phyloP scores from a whole-genome alignment of 495 filamentous ascomycete genomes.

The Aspergillus heteromorphus region DNA sequence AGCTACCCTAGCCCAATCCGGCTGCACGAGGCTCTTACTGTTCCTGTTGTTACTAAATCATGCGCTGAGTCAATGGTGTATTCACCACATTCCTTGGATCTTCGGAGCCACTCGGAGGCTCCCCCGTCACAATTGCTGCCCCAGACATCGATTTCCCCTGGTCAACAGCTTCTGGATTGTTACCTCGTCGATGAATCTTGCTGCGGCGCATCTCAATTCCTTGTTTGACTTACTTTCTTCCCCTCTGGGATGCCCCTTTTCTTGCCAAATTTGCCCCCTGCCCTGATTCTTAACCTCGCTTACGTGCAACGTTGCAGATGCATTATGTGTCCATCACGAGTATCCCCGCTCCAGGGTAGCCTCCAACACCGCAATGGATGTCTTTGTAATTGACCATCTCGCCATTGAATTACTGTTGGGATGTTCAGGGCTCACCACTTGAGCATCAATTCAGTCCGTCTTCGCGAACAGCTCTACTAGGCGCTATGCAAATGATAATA shows the following conservation, averaged over 20 bases:
- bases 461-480: no score
- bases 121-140: background rate
- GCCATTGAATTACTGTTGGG: background rate
- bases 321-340: background rate
- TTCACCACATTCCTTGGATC: background rate
- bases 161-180: background rate
- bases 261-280: background rate
- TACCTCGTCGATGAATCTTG: background rate
- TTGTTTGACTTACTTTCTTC: background rate
- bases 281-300: background rate
- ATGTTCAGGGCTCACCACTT: no score
- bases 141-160: background rate
- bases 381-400: background rate
- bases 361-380: background rate
- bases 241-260: background rate
- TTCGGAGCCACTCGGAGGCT: background rate
- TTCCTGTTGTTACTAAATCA: background rate
- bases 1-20: background rate
- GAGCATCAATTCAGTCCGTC: no score
- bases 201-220: background rate
- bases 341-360: slow-evolving; percentile 12
- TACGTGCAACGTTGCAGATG: slow-evolving; percentile 11
- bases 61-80: background rate
- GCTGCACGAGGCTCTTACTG: background rate
- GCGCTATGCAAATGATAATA: no score